Conservation (phyloP, 2,329 filamentous ascomycete species). For the Penicillium sp. region DNA sequence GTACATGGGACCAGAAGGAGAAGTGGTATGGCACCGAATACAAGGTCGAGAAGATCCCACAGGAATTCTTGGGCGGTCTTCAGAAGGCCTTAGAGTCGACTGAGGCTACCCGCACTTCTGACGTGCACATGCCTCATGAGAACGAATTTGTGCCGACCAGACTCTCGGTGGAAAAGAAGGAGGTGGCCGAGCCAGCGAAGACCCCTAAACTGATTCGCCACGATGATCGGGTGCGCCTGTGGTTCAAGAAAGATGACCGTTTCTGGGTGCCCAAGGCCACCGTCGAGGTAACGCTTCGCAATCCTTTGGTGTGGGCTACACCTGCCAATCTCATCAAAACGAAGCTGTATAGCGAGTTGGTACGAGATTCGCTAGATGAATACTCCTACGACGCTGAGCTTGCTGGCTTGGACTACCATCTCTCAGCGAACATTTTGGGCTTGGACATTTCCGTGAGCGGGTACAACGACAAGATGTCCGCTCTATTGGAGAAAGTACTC, state of each 20-base stretch:
- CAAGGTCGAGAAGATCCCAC: constrained; percentile 73
- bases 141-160: constrained; percentile 96
- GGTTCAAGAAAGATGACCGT: constrained; percentile 98
- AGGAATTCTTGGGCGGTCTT: constrained; percentile 70
- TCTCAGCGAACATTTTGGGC: constrained; percentile 70
- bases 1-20: constrained; percentile 81
- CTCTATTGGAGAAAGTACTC: constrained; percentile 85
- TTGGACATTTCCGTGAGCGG: constrained; percentile 77
- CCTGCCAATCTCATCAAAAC: constrained; percentile 76
- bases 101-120: constrained; percentile 59
- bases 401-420: constrained; percentile 78
- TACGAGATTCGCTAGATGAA: constrained; percentile 83
- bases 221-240: constrained; percentile 74
- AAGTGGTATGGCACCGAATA: constrained; percentile 99
- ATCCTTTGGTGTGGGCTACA: constrained; percentile 73
- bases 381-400: constrained; percentile 96
- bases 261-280: constrained; percentile 98
- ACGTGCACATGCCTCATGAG: constrained; percentile 81
- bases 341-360: constrained; percentile 76
- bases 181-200: constrained; percentile 70
- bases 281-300: constrained; percentile 75
- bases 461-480: constrained; percentile 94
- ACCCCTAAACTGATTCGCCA: constrained; percentile 81
- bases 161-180: constrained; percentile 91
- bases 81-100: constrained; percentile 60